Percentiles rank a stretch among this genome's conserved stretches.
Evolutionary conservation across 805 yeast genomes (phyloP).

Genomic region (Maudiozyma pseudohumilis): DNA sequence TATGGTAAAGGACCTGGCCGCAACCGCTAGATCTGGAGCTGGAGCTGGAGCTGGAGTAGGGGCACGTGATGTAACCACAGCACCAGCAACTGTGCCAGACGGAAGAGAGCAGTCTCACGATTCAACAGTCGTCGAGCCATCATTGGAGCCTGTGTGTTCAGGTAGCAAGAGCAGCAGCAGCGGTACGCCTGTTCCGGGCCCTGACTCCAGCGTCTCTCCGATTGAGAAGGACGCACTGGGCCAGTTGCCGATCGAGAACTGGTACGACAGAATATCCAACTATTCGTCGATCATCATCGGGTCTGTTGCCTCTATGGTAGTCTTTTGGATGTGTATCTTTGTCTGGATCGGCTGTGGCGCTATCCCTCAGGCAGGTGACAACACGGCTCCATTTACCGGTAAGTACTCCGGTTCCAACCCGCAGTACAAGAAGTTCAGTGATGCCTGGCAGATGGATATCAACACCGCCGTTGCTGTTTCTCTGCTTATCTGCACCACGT

Average conservation of each 20-base stretch:
- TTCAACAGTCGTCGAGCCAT: too few species aligned
- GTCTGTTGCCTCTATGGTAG: constrained; percentile 23
- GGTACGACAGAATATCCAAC: constrained; percentile 31
- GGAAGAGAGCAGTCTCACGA: too few species aligned
- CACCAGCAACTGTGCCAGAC: too few species aligned
- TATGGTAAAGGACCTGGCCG: not conserved
- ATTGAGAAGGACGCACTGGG: too few species aligned
- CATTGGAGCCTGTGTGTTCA: too few species aligned
- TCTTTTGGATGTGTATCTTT: constrained; percentile 33
- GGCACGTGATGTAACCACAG: too few species aligned
- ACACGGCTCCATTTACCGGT: constrained; percentile 22
- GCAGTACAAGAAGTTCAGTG: constrained; percentile 21
- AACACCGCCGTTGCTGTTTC: constrained; percentile 35
- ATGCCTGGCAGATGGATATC: constrained; percentile 34
- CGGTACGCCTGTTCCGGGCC: too few species aligned
- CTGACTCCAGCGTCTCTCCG: too few species aligned
- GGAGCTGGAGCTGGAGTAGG: not conserved
- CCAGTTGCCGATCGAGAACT: constrained; percentile 19
- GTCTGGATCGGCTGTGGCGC: constrained; percentile 33
- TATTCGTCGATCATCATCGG: constrained; percentile 23
- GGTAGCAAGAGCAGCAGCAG: too few species aligned
- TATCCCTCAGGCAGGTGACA: constrained; percentile 21
- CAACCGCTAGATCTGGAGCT: not conserved
- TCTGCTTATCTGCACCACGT: constrained; percentile 28
- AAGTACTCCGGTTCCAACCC: constrained; percentile 18